Evolutionary conservation across 192 early-diverging fungal species (phyloP), one percentile per base, ranked within the genome.

Genomic region (Mortierella alpina): DNA sequence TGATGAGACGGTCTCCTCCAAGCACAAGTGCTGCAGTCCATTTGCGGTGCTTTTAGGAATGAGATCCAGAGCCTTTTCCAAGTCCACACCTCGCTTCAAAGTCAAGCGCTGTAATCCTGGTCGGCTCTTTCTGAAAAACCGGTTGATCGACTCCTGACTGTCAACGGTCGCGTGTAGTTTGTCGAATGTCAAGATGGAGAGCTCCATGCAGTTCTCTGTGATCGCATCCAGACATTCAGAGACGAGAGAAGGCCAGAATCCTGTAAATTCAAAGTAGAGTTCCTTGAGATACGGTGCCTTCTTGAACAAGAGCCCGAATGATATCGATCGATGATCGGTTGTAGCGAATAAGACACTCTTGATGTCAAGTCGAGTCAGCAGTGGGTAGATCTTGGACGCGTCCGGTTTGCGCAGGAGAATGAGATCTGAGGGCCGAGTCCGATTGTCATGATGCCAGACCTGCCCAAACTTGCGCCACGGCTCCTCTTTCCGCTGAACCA

Each of bases 401-500:
- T 55, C 52, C 0, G 11, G 59, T 0, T 5, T 15, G 6, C 45
- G 66, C 17, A 23, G 0, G 17, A 22, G 11, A 45, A 11, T 2
- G 7, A 12, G 39, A 44, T 59, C 23, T 23, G 57, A 54, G 12
- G 48, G 52, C 51, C 54, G 42, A 9, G 9, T 4, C 4, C 52
- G 50, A 39, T 45, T 40, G 12, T 23, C n/a, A 44, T 63, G 10
- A 4, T 42, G 12, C 4, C 8, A 10, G 8, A 55, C 59, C 2
- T 2, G 42, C 14, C 55, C 48, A 42, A 73, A 73, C 48, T 65
- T 73, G 2, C 71, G 62, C 71, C 71, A 65, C 15, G 71, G 62
- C 17, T 73, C 71, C 53, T 56, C 50, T 8, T 8, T 31, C 47
- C 49, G 39, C 11, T 51, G 10, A 31, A 31, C 31, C 31, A 31